phyloP scores from a whole-genome alignment of 75 land plant genomes.

The Chamaecyparis obtusa region DNA sequence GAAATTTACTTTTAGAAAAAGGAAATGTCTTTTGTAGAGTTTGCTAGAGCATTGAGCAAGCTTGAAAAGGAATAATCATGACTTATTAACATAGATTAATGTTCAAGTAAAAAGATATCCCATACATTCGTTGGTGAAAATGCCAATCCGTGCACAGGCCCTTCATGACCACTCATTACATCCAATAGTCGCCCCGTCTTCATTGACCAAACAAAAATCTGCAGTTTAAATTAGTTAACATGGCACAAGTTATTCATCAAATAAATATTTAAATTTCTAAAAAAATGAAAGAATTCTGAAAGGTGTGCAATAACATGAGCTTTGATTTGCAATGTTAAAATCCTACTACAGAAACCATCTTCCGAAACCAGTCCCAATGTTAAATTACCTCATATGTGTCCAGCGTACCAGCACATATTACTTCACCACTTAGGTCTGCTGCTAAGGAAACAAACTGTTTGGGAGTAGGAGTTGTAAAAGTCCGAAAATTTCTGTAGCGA shows the following conservation, averaged over 20 bases:
- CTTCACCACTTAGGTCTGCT: conserved; percentile 91
- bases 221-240: conserved; percentile 7
- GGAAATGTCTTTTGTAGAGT: background rate
- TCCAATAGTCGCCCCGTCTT: conserved; percentile 94
- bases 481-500: conserved; percentile 92
- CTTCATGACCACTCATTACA: conserved; percentile 92
- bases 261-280: background rate
- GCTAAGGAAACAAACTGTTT: conserved; percentile 95
- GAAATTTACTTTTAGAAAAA: background rate
- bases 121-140: conserved; percentile 91
- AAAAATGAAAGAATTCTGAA: background rate
- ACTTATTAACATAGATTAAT: background rate
- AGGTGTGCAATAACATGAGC: background rate
- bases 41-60: background rate
- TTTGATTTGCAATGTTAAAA: background rate
- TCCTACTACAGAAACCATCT: background rate
- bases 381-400: conserved; percentile 88
- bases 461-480: conserved; percentile 84
- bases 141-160: conserved; percentile 91
- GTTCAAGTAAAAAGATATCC: background rate
- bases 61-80: background rate
- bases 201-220: conserved; percentile 99
- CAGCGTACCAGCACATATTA: conserved; percentile 91
- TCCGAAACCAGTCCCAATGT: background rate
- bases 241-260: conserved; percentile 1